Conservation (phyloP, 805 yeast species). For the Jamesozyma lodderae region DNA sequence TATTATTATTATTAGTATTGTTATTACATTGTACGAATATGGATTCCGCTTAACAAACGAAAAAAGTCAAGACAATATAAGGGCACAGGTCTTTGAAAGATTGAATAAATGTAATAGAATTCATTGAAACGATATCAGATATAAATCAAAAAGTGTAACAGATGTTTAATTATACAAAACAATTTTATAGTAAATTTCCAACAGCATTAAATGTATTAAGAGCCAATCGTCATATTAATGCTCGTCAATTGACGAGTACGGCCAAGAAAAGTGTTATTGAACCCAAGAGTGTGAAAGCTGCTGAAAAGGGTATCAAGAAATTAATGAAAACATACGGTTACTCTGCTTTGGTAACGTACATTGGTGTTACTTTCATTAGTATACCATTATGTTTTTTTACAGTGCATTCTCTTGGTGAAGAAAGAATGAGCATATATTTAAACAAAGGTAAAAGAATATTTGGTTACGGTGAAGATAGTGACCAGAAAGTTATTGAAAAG, state of each 20-base stretch:
- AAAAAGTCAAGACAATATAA: too few species aligned
- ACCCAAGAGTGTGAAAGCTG: background rate
- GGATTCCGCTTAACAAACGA: too few species aligned
- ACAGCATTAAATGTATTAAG: background rate
- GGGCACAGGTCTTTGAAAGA: too few species aligned
- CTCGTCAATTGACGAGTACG: background rate
- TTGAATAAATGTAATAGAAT: too few species aligned
- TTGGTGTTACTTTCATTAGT: slow-evolving; percentile 65
- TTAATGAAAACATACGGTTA: slow-evolving; percentile 82
- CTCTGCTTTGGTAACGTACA: slow-evolving; percentile 79
- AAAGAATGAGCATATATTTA: slow-evolving; percentile 60
- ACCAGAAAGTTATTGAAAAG: slow-evolving; percentile 31
- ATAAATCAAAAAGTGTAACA: too few species aligned
- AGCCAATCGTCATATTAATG: background rate
- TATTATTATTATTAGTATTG: too few species aligned
- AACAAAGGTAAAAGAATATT: slow-evolving; percentile 48
- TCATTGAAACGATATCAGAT: too few species aligned
- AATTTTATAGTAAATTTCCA: background rate
- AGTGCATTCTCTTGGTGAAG: slow-evolving; percentile 85
- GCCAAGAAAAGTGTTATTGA: background rate
- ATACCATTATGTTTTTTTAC: slow-evolving; percentile 72
- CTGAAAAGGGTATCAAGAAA: slow-evolving; percentile 37
- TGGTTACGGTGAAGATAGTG: slow-evolving; percentile 50
- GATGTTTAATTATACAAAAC: background rate
- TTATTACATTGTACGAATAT: too few species aligned